Evolutionary conservation across 306 rosid species (phyloP).

Genomic region (Gleditsia sinensis): DNA sequence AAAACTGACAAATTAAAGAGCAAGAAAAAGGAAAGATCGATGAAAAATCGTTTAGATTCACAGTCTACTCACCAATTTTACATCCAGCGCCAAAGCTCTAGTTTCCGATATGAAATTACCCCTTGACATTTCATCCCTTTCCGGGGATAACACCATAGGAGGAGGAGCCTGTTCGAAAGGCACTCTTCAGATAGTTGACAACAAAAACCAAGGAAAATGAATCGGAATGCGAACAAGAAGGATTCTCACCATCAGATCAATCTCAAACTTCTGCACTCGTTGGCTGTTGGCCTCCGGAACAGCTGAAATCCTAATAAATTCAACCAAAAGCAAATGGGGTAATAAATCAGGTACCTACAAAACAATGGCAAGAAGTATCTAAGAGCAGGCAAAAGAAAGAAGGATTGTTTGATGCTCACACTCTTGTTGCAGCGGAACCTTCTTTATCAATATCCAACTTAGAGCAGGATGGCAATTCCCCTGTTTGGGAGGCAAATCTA

Average conservation of each 20-base stretch:
- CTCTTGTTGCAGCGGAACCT: constrained; percentile 38
- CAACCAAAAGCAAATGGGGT: constrained; percentile 20
- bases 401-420: constrained; percentile 50
- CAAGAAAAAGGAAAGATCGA: background rate
- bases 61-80: constrained; percentile 46
- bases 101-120: constrained; percentile 39
- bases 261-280: constrained; percentile 51
- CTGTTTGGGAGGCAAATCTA: constrained; percentile 2
- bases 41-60: constrained; percentile 3
- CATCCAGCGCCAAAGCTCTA: constrained; percentile 31
- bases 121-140: constrained; percentile 40
- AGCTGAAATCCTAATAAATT: constrained; percentile 42
- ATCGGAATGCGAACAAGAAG: constrained; percentile 18
- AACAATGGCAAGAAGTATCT: background rate
- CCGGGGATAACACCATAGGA: constrained; percentile 43
- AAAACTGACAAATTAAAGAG: constrained; percentile 16
- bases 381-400: background rate
- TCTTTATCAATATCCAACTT: constrained; percentile 37
- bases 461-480: constrained; percentile 16
- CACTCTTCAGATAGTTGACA: constrained; percentile 36
- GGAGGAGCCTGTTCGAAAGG: constrained; percentile 67
- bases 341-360: constrained; percentile 4
- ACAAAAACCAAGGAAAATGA: constrained; percentile 30
- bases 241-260: constrained; percentile 77
- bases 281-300: constrained; percentile 33